Evolutionary conservation across 2,329 filamentous ascomycete genomes (phyloP), one percentile per base, ranked within the genome.

Genomic region (Capronia coronata): DNA sequence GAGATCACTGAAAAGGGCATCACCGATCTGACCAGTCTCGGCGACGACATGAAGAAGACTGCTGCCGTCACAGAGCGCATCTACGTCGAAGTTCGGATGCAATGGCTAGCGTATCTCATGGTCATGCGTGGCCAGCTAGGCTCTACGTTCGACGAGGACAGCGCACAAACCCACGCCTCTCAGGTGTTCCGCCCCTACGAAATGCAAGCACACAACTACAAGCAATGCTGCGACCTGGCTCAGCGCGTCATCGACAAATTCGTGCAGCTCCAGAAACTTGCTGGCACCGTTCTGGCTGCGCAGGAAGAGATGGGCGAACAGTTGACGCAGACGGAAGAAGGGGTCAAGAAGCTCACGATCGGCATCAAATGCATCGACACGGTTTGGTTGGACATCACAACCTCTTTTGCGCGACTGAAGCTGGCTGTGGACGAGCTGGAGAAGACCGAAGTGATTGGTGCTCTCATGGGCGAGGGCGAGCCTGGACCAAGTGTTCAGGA

Each of bases 361-460:
- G 39, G 30, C 38, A 41, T 45, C 16, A 54, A 54, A n/a, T 49
- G 46, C 37, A 16, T 54, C 16, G 47, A 50, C 25, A 27, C 22
- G 2, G 10, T 54, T 14, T 54, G 51, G 51, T 19, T 21, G 5
- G 43, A 50, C 9, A 43, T 50, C 37, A 46, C 40, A n/a, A 11
- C n/a, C 7, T 18, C 21, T 8, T 49, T 32, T 23, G 13, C 6
- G 6, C 14, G 18, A 7, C 29, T 52, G 46, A 46, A 46, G 16
- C 40, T 23, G n/a, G 27, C 41, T 32, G 11, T 38, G 14, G 29
- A 46, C 8, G 25, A 43, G 13, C 16, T 49, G 10, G 18, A 25
- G 7, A 40, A 27, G 8, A 13, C 14, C 5, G 30, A 13, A 39
- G 10, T 40, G 22, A 32, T n/a, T n/a, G n/a, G n/a, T 35, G 13